Base-by-base conservation (phyloP, 371 early-diverging fungal species). In the Blastocladiella emersonii region DNA sequence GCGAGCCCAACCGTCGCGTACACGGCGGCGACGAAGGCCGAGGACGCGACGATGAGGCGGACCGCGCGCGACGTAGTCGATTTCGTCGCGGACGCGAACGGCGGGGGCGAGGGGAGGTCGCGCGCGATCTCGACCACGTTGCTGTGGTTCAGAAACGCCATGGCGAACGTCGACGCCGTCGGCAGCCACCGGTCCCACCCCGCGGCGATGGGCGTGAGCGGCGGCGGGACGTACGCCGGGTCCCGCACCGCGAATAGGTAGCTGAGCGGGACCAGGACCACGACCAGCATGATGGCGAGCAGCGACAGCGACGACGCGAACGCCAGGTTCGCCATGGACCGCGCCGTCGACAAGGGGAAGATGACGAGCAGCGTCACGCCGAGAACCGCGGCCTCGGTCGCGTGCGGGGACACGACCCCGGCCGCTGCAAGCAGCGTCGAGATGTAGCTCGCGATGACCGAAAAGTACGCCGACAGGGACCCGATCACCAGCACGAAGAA, bases 401-500 rank as follows among this genome's bases (percentile, higher is more conserved):
- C 15, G 59, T 27, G n/a, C 15, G 12, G 37, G 30, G 44, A 13
- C 37, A 8, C 15, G 8, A 12, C 17, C 13, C 12, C 27, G 32
- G 32, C n/a, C 8, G 57, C 34, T 4, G 25, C 7, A 1, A 59
- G 35, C 2, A 59, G 25, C 15, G n/a, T 12, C 17, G 44, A 8
- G 15, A 34, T 15, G 59, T 59, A 59, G n/a, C 36, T 39, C 8
- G 8, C 17, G 37, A 59, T 59, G 10, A 59, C 59, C 12, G 37
- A 15, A 30, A 59, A 59, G 32, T 59, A 59, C 17, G 59, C 59
- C 3, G 59, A 8, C 15, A 59, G 59, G 30, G 59, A 25, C 10
- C 53, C 59, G 13, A 59, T n/a, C 30, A 59, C 43, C 15, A 59
- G 44, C 32, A 59, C n/a, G 44, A 59, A 59, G 21, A 59, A 59